Conservation (phyloP, 2,329 filamentous ascomycete genomes). For the Emmonsia crescens region DNA sequence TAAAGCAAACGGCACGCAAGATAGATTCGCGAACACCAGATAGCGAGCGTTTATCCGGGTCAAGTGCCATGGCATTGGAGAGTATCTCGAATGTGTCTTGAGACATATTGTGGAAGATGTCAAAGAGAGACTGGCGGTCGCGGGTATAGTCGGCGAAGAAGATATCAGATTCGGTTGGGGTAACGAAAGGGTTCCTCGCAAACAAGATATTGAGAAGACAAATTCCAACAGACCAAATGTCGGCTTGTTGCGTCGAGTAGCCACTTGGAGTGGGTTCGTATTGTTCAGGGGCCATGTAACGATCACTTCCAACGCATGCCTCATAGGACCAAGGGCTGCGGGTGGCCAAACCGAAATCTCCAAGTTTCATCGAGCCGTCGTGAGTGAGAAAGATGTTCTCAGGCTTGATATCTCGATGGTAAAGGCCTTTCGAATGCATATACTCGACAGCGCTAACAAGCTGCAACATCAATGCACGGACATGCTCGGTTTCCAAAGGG, state of each 20-base stretch:
- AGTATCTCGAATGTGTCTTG: constrained; percentile 95
- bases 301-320: constrained; percentile 88
- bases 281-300: constrained; percentile 98
- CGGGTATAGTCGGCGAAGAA: constrained; percentile 87
- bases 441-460: constrained; percentile 80
- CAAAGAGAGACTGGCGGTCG: constrained; percentile 91
- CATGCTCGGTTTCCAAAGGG: constrained; percentile 88
- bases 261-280: constrained; percentile 80
- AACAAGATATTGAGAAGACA: constrained; percentile 95
- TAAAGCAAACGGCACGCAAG: constrained; percentile 75
- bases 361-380: constrained; percentile 83
- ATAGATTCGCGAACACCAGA: constrained; percentile 67
- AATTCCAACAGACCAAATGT: constrained; percentile 95
- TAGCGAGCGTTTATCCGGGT: constrained; percentile 80
- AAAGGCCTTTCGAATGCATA: constrained; percentile 83
- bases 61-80: constrained; percentile 77
- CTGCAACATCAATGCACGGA: constrained; percentile 94
- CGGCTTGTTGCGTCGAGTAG: constrained; percentile 86
- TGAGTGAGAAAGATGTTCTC: constrained; percentile 96
- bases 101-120: constrained; percentile 97
- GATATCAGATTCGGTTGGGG: constrained; percentile 79
- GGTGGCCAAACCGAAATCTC: constrained; percentile 90
- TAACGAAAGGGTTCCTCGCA: constrained; percentile 90
- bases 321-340: constrained; percentile 84
- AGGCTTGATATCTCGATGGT: constrained; percentile 97